phyloP scores from a whole-genome alignment of 108 stramenopile species.

The Cyclostephanos tholiformis region DNA sequence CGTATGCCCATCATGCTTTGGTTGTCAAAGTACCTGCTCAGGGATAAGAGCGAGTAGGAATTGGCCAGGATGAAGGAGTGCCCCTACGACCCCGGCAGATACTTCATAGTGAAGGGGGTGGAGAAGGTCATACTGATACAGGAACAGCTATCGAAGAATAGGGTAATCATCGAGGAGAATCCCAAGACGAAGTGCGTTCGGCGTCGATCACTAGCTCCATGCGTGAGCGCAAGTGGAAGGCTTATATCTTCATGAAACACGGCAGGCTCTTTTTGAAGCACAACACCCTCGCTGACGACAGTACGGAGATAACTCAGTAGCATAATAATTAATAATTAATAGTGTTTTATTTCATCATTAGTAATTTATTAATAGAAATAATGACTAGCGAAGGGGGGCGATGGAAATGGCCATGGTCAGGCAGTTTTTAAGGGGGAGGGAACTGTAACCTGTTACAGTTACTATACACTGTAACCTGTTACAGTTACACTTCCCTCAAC shows the following conservation, averaged over 20 bases:
- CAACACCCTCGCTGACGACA: conserved; percentile 97
- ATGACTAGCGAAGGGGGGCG: too few species aligned
- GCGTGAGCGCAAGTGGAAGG: conserved; percentile 92
- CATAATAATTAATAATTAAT: too few species aligned
- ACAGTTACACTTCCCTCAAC: too few species aligned
- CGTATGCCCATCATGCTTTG: conserved; percentile 97
- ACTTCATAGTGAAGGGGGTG: conserved; percentile 97
- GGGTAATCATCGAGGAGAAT: conserved; percentile 96
- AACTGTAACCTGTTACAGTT: too few species aligned
- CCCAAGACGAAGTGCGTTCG: conserved; percentile 74
- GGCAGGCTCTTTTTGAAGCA: conserved; percentile 95
- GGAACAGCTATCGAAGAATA: conserved; percentile 99
- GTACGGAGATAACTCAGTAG: too few species aligned
- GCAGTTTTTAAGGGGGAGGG: too few species aligned
- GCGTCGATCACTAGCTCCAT: conserved; percentile 95
- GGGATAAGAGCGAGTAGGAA: conserved; percentile 78
- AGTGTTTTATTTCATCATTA: too few species aligned
- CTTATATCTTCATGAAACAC: conserved; percentile 85
- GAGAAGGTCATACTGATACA: conserved; percentile 99
- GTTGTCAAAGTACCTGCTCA: conserved; percentile 88
- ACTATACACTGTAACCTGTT: too few species aligned
- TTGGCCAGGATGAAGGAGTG: conserved; percentile 96
- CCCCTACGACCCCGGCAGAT: conserved; percentile 99
- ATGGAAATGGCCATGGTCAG: too few species aligned
- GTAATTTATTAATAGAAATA: too few species aligned